Evolutionary conservation across 352 stramenopile species (phyloP).

Genomic region (Globisporangium takayamanum): DNA sequence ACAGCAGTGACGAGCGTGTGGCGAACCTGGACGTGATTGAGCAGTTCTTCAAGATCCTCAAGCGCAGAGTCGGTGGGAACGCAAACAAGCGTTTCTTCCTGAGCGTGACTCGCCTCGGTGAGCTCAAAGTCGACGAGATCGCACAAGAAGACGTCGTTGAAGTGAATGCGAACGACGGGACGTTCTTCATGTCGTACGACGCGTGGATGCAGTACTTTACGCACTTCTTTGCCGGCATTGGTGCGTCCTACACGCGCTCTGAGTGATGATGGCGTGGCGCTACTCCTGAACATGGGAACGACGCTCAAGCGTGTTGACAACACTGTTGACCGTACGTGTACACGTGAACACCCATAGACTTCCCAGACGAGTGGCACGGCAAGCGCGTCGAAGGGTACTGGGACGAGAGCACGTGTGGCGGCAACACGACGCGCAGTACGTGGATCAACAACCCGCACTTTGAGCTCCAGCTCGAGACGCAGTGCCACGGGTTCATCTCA

Average conservation of each 20-base stretch:
- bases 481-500: constrained; percentile 60
- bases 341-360: constrained; percentile 36
- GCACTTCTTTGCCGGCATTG: constrained; percentile 87
- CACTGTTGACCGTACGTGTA: neutral
- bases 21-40: constrained; percentile 79
- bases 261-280: neutral
- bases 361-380: constrained; percentile 83
- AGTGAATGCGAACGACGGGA: constrained; percentile 83
- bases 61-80: constrained; percentile 57
- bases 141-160: constrained; percentile 70
- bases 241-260: constrained; percentile 17
- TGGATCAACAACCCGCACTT: constrained; percentile 88
- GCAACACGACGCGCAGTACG: constrained; percentile 77
- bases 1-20: constrained; percentile 65
- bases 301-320: neutral
- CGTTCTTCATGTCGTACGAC: constrained; percentile 90
- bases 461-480: constrained; percentile 57
- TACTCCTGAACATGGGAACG: neutral
- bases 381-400: constrained; percentile 68
- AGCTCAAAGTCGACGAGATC: constrained; percentile 54
- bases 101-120: constrained; percentile 38
- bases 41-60: constrained; percentile 66
- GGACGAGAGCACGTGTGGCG: constrained; percentile 71
- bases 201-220: constrained; percentile 88
- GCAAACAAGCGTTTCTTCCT: constrained; percentile 61